Base-by-base conservation (phyloP, 768 basidiomycete genomes). In the Podaxis sp. region DNA sequence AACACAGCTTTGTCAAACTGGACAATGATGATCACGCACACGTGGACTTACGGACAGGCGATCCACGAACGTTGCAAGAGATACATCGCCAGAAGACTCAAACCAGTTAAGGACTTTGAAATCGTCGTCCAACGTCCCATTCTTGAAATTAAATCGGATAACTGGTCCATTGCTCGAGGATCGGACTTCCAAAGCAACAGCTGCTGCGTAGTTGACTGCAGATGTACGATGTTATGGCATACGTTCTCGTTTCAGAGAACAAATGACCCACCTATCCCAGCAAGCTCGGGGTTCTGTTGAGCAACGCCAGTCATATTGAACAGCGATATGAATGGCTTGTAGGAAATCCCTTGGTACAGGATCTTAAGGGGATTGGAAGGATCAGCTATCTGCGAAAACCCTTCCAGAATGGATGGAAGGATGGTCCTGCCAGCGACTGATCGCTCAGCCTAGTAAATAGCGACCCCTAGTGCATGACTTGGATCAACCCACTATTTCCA, bases 241-340 rank as follows among this genome's bases (percentile, higher is more conserved):
- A 11, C 1, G 11, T 24, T 27, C 15, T 8, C 2, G 7, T 3
- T 46, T 4, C n/a, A 22, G 12, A 46, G 22, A 38, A 12, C 9
- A 12, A 11, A 11, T 4, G 13, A 68, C 73, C 57, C 56, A 87
- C 88, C 86, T 64, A 90, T 82, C 12, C 82, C 82, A 38, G 85
- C 81, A 2, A 90, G 78, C 64, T 83, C 68, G 0, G 84, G 81
- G 59, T 82, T 78, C 50, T 76, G 73, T 17, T 78, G 70, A 9
- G 81, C 80, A 25, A 82, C 79, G 2, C 83, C 80, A 0, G 88
- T 90, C 84, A 93, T 86, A 73, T 90, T 89, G 78, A 93, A 92
- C 50, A 93, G 72, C 8, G 87, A 87, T 36, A 91, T 63, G 76
- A 92, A 89, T 0, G 90, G 90, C 72, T 92, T 91, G 78, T 92